phyloP scores from a whole-genome alignment of 75 land plant genomes.

The Chamaecyparis obtusa region DNA sequence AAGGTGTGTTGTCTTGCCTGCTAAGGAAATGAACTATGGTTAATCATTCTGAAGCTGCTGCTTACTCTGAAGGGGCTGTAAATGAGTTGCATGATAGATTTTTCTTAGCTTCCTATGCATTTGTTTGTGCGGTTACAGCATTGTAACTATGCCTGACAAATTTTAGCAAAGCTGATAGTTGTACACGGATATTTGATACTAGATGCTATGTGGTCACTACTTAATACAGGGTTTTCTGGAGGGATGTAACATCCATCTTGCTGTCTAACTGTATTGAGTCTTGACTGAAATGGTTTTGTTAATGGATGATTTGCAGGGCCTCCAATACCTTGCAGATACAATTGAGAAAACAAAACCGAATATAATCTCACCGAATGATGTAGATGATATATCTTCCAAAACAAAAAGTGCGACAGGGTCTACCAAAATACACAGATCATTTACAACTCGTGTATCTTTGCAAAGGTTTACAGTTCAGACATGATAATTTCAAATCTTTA shows the following conservation, averaged over 20 bases:
- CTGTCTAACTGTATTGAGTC: not conserved
- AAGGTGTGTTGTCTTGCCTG: not conserved
- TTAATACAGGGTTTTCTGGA: not conserved
- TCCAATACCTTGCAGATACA: slow-evolving; percentile 9
- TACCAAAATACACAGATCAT: slow-evolving; percentile 8
- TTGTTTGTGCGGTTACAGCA: not conserved
- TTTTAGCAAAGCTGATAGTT: not conserved
- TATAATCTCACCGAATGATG: not conserved
- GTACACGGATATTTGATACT: not conserved
- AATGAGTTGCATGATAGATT: not conserved
- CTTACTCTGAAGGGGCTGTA: not conserved
- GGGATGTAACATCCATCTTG: not conserved
- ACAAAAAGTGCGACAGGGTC: not conserved
- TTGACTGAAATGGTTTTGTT: not conserved
- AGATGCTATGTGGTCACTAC: not conserved
- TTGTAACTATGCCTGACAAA: not conserved
- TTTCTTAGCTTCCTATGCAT: not conserved
- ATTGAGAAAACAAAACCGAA: not conserved
- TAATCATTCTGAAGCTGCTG: not conserved
- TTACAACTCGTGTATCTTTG: not conserved
- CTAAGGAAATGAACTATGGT: not conserved
- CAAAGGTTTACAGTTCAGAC: not conserved
- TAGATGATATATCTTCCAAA: not conserved
- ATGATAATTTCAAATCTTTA: not conserved
- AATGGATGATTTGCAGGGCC: not conserved